Evolutionary conservation across 129 eudicot genomes (phyloP).

Genomic region (Helianthus annuus): HanXRQr2.0-SUNRISE NC_035435.2:155583796-155584295

Average conservation of each 20-base stretch:
- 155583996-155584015: background rate
- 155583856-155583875: slow-evolving; percentile 71
- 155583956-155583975: slow-evolving; percentile 51
- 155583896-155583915: slow-evolving; percentile 62
- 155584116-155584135: slow-evolving; percentile 75
- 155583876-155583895: slow-evolving; percentile 91
- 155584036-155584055: background rate
- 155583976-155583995: slow-evolving; percentile 35
- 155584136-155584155: slow-evolving; percentile 70
- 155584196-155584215: slow-evolving; percentile 73
- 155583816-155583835: too few relatives aligned
- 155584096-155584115: slow-evolving; percentile 77
- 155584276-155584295: slow-evolving; percentile 1
- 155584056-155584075: slow-evolving; percentile 2
- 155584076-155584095: slow-evolving; percentile 39
- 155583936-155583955: slow-evolving; percentile 83
- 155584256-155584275: slow-evolving; percentile 10
- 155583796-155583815: too few relatives aligned
- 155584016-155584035: background rate
- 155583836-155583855: too few relatives aligned
- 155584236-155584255: slow-evolving; percentile 83
- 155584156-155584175: slow-evolving; percentile 77
- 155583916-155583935: slow-evolving; percentile 86
- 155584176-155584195: slow-evolving; percentile 91
- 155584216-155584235: slow-evolving; percentile 61